These are phyloP conservation scores for Thielaviopsis euricoi DNA, from an alignment of 2,329 filamentous ascomycete species.

Conservation along the genomic window DNA sequence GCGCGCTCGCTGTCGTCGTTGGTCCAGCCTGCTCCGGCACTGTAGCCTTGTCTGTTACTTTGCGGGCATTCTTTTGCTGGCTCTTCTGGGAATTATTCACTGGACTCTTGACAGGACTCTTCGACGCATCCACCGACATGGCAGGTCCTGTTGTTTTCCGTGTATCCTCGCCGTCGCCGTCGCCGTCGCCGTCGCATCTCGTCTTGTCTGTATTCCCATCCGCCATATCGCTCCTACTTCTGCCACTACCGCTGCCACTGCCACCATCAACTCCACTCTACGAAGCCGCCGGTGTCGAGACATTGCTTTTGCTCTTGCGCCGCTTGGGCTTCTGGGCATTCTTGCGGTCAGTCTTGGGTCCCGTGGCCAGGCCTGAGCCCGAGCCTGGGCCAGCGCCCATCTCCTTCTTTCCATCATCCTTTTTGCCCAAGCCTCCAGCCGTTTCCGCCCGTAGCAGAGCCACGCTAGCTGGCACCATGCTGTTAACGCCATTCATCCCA, in stretches of 20 bases:
- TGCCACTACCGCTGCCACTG: background rate
- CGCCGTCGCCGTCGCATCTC: no score
- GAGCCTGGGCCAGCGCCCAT: slow-evolving; percentile 11
- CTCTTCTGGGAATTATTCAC: no score
- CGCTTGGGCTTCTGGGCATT: slow-evolving; percentile 21
- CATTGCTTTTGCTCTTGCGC: slow-evolving; percentile 22
- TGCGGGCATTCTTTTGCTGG: no score
- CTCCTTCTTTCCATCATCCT: slow-evolving; percentile 19
- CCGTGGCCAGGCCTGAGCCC: background rate
- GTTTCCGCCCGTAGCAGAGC: background rate
- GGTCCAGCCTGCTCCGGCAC: no score
- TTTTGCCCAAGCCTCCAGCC: slow-evolving; percentile 8
- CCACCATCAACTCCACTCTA: slow-evolving; percentile 5
- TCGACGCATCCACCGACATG: no score
- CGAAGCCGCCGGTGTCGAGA: slow-evolving; percentile 3
- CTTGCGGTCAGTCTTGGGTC: slow-evolving; percentile 22
- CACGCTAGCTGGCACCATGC: background rate
- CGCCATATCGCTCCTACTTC: background rate
- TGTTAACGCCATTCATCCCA: background rate
- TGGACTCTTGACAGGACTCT: no score
- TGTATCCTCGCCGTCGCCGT: no score
- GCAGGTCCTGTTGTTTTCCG: no score
- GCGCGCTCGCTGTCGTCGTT: no score
- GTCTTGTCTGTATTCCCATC: no score
- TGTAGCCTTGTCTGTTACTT: no score